Evolutionary conservation across 805 yeast genomes (phyloP), one percentile per base, ranked within the genome.

Genomic region (Yamadazyma laniorum): DNA sequence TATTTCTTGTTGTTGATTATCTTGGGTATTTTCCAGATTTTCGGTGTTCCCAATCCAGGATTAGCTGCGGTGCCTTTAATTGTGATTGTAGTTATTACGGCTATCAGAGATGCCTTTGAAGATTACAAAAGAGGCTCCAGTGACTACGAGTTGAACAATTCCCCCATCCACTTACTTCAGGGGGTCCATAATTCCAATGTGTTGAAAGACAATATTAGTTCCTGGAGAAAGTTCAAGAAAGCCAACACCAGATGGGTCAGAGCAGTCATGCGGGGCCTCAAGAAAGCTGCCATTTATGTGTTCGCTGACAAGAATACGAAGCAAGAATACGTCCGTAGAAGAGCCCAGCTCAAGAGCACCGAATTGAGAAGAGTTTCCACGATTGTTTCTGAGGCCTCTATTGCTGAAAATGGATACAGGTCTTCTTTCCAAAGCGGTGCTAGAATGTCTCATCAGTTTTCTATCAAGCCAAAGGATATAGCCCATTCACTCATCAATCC

Each of bases 61-160:
- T 65, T 85, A 52, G 82, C 85, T 15, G 85, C 89, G 2, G 90
- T 84, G 23, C 95, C 95, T 3, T 74, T 85, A 55, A 82, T 84
- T 56, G 90, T 85, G 39, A 84, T 85, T 65, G 89, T 85, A 14
- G 67, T 71, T 38, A 65, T 85, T 46, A 85, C 93, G 2, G 90
- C 88, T 4, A 55, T 80, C 45, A 82, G 83, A 52, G 93, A 85
- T 60, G 90, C 83, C 0, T 67, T 85, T 48, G 95, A 85, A 60
- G 95, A 85, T 58, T 81, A 76, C 47, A 70, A 85, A 41, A 72
- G 95, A 50, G 74, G 76, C 2, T 50, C 68, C 2, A 75, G 79
- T 27, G 95, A 85, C 58, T 63, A 69, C 38, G 89, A 84, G 43
- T 65, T 85, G 53, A 85, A 85, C 56, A 81, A 80, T 51, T 72